A percentile compares a stretch with the other conserved stretches of the same genome.
These are phyloP conservation scores for Trametopsis cervina DNA, from an alignment of 768 basidiomycete species.

Conservation along the genomic window DNA sequence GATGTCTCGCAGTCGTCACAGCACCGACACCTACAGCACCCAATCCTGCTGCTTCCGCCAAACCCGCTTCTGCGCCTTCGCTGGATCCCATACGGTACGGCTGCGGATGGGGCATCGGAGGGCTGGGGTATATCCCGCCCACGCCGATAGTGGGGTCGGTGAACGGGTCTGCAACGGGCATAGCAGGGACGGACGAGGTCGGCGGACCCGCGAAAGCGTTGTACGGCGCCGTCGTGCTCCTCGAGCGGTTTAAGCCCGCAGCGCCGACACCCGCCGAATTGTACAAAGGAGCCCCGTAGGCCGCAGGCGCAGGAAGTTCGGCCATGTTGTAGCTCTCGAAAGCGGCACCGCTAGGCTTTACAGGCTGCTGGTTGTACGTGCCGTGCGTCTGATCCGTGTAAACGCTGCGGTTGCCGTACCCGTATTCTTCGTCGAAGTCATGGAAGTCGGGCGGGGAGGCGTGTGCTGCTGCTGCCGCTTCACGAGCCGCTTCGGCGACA, in stretches of 20 bases:
- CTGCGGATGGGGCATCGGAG: slow-evolving; percentile 8
- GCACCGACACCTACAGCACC: slow-evolving; percentile 13
- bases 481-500: slow-evolving; percentile 62
- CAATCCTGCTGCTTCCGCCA: slow-evolving; percentile 21
- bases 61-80: slow-evolving; percentile 11
- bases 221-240: slow-evolving; percentile 30
- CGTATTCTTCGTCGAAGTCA: slow-evolving; percentile 38
- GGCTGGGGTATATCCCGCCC: background rate
- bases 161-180: slow-evolving; percentile 3
- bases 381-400: slow-evolving; percentile 46
- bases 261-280: slow-evolving; percentile 35
- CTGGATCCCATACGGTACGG: slow-evolving; percentile 5
- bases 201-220: slow-evolving; percentile 31
- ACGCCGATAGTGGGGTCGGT: background rate
- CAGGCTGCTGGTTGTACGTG: slow-evolving; percentile 39
- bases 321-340: slow-evolving; percentile 46
- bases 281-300: slow-evolving; percentile 1
- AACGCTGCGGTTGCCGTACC: slow-evolving; percentile 21
- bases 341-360: slow-evolving; percentile 17
- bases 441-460: slow-evolving; percentile 45
- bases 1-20: slow-evolving; percentile 5
- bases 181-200: slow-evolving; percentile 4
- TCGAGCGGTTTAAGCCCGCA: slow-evolving; percentile 24
- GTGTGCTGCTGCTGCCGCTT: slow-evolving; percentile 45
- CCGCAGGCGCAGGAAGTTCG: slow-evolving; percentile 31